phyloP scores from a whole-genome alignment of 441 rosid species.

The Dalechampia spathulata region DNA sequence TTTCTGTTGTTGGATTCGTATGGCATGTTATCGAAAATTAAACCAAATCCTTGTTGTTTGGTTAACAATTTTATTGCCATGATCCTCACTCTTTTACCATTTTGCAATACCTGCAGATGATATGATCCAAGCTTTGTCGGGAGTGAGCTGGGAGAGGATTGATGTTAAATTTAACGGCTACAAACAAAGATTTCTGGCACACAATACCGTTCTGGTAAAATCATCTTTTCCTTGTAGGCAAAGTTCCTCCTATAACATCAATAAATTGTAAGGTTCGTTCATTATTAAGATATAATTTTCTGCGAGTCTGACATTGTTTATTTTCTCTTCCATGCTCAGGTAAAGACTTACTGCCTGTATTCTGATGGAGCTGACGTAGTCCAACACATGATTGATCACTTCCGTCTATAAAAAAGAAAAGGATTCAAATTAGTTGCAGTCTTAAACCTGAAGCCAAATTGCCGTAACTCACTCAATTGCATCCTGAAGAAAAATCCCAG shows the following conservation, averaged over 20 bases:
- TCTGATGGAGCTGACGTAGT: conserved; percentile 75
- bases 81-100: background rate
- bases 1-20: background rate
- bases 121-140: conserved; percentile 60
- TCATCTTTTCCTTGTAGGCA: conserved; percentile 5
- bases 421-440: background rate
- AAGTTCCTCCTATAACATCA: too few species aligned
- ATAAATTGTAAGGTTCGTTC: too few species aligned
- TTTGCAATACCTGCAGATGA: conserved; percentile 40
- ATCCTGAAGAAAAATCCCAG: conserved; percentile 3
- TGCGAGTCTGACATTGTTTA: conserved; percentile 8
- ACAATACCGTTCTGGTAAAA: conserved; percentile 68
- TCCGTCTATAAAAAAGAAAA: conserved; percentile 28
- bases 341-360: conserved; percentile 39
- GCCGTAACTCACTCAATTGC: background rate
- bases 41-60: background rate
- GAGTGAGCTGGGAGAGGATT: conserved; percentile 66
- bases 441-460: background rate
- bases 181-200: conserved; percentile 58
- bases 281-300: background rate
- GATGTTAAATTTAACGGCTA: conserved; percentile 79
- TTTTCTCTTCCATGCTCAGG: conserved; percentile 35
- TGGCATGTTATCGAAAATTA: too few species aligned
- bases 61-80: background rate
- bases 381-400: conserved; percentile 73